Percentiles rank a stretch among this genome's conserved stretches.
These are phyloP conservation scores for Penicillium verhagenii DNA, from an alignment of 495 filamentous ascomycete species.

Conservation along the genomic window DNA sequence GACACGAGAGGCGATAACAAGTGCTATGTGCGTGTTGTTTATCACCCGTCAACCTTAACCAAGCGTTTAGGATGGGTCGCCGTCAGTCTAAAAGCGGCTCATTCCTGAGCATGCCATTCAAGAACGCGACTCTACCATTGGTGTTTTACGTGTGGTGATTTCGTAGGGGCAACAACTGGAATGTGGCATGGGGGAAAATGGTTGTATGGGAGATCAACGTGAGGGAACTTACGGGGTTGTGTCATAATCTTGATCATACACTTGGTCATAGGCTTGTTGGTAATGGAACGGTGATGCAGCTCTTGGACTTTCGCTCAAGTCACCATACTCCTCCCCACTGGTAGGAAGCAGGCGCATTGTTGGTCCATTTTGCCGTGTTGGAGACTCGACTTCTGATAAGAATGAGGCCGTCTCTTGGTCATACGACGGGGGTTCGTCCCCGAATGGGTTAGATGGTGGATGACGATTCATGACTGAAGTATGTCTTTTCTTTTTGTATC, in stretches of 20 bases:
- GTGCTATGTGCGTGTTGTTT: slow-evolving; percentile 13
- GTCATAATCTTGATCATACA: slow-evolving; percentile 18
- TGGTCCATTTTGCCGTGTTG: slow-evolving; percentile 38
- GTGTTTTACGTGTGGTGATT: slow-evolving; percentile 5
- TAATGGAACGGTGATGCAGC: slow-evolving; percentile 18
- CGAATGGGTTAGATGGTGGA: slow-evolving; percentile 33
- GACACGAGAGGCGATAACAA: slow-evolving; percentile 7
- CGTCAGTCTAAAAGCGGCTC: neutral
- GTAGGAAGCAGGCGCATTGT: slow-evolving; percentile 63
- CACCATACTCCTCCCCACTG: slow-evolving; percentile 40
- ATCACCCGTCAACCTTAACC: neutral
- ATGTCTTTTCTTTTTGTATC: slow-evolving; percentile 9
- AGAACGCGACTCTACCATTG: slow-evolving; percentile 5
- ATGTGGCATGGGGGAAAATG: slow-evolving; percentile 19
- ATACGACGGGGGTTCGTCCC: slow-evolving; percentile 46
- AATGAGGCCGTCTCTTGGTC: slow-evolving; percentile 32
- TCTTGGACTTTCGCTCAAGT: slow-evolving; percentile 21
- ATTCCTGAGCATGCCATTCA: slow-evolving; percentile 8
- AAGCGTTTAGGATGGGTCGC: neutral
- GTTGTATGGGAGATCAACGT: neutral
- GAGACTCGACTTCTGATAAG: slow-evolving; percentile 33
- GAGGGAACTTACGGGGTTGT: slow-evolving; percentile 44
- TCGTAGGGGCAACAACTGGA: slow-evolving; percentile 21
- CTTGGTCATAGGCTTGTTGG: slow-evolving; percentile 20
- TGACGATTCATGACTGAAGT: slow-evolving; percentile 34